Evolutionary conservation across 2,329 filamentous ascomycete genomes (phyloP).

Genomic region (Aspergillus novoparasiticus): DNA sequence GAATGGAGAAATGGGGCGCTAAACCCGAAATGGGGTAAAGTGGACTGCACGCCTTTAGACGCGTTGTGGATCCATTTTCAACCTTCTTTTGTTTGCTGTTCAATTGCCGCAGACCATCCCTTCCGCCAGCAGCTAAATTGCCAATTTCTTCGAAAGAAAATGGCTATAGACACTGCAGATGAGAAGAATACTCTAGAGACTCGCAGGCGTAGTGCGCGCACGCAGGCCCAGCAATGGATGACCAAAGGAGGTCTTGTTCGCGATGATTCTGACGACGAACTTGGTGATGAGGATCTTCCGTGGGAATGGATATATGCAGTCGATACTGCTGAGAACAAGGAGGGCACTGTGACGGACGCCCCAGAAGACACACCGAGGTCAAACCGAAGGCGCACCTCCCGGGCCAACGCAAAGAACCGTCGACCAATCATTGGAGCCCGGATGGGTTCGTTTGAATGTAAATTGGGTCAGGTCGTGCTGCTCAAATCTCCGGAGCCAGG

Average conservation of each 20-base stretch:
- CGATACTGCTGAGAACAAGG: slow-evolving; percentile 25
- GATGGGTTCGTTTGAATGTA: slow-evolving; percentile 79
- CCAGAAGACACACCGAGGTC: slow-evolving; percentile 27
- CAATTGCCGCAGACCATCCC: slow-evolving; percentile 2
- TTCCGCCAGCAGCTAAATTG: not conserved
- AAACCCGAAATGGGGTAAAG: slow-evolving; percentile 32
- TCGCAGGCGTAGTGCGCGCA: slow-evolving; percentile 29
- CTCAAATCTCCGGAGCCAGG: slow-evolving; percentile 84
- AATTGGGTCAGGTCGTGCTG: slow-evolving; percentile 79
- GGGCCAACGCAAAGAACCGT: slow-evolving; percentile 28
- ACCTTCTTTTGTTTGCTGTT: slow-evolving; percentile 7
- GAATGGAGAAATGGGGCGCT: slow-evolving; percentile 13
- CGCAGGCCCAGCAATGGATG: slow-evolving; percentile 52
- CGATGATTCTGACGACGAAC: slow-evolving; percentile 87
- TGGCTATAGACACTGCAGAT: slow-evolving; percentile 21
- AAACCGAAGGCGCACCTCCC: slow-evolving; percentile 32
- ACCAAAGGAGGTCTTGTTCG: slow-evolving; percentile 64
- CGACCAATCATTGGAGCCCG: slow-evolving; percentile 74
- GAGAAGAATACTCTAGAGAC: slow-evolving; percentile 18
- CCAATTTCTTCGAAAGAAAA: slow-evolving; percentile 10
- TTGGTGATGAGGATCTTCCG: slow-evolving; percentile 69
- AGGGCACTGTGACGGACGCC: slow-evolving; percentile 18
- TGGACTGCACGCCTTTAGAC: slow-evolving; percentile 35
- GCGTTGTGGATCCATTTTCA: slow-evolving; percentile 23
- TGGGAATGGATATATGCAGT: slow-evolving; percentile 78